Base-by-base conservation (phyloP, 257 asterid genomes). In the Oldenlandia corymbosa region DNA sequence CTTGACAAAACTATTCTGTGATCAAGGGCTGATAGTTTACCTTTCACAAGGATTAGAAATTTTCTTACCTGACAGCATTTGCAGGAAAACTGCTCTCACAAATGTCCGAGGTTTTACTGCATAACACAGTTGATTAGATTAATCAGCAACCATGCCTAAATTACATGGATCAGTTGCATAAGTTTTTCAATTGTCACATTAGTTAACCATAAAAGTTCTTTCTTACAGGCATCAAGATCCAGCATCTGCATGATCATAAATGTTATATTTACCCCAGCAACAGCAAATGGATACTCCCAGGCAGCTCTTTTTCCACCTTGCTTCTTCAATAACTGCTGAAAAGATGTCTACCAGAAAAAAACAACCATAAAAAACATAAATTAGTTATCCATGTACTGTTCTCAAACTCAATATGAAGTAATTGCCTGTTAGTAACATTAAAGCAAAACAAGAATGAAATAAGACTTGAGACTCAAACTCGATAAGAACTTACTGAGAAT, bases 241-340 rank as follows among this genome's bases (percentile, higher is more conserved):
- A 90, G 97, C 92, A 87, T 85, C 78, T 90, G 88, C 79, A 80
- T 73, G 64, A 90, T 80, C 97, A 87, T 87, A 70, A 90, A 90
- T 57, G 97, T 83, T 56, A 89, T 64, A 68, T 88, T 88, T 42
- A 88, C 91, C 50, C 96, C 93, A 60, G 95, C 96, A 66, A 86
- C 95, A 68, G 90, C 97, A 79, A 90, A 90, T 50, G 97, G 95
- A 80, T 90, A 87, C 76, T 87, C 97, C 97, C 97, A 90, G 36
- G 75, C 72, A 7, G 92, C 86, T 74, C 92, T 72, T 70, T 87
- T 86, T 27, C 97, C 95, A 0, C 79, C 79, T 72, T 87, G 85
- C 76, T 90, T 90, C 73, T 81, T 83, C 74, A 87, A 72, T 46
- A 90, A 75, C 23, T 73, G 72, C 75, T 90, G 95, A 67, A 85